phyloP scores from a whole-genome alignment of 2,329 filamentous ascomycete genomes.

The Coleophoma cylindrospora region DNA sequence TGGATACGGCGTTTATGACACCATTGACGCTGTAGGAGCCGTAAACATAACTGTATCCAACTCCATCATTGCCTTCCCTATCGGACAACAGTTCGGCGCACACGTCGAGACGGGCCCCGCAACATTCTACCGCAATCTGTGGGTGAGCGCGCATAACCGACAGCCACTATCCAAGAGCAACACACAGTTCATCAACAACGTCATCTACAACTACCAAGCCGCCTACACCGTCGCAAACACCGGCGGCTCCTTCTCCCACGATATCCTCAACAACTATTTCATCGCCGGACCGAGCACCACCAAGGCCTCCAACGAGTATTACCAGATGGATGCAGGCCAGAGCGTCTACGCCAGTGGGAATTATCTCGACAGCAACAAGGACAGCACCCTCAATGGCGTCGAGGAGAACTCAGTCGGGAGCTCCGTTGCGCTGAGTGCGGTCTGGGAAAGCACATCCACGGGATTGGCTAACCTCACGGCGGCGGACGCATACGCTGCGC shows the following conservation, averaged over 20 bases:
- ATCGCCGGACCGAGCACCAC: slow-evolving; percentile 46
- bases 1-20: slow-evolving; percentile 50
- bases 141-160: slow-evolving; percentile 52
- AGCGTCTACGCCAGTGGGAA: slow-evolving; percentile 47
- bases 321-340: slow-evolving; percentile 49
- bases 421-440: slow-evolving; percentile 11
- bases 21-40: slow-evolving; percentile 35
- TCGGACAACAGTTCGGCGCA: slow-evolving; percentile 46
- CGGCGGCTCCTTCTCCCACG: slow-evolving; percentile 38
- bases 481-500: slow-evolving; percentile 28
- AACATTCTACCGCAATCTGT: slow-evolving; percentile 48
- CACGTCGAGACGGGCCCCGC: slow-evolving; percentile 48
- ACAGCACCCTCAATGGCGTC: slow-evolving; percentile 42
- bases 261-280: slow-evolving; percentile 53
- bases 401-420: slow-evolving; percentile 8
- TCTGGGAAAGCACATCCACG: slow-evolving; percentile 17
- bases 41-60: background rate
- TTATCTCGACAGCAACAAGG: slow-evolving; percentile 43
- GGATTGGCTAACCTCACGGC: slow-evolving; percentile 25
- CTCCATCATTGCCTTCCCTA: slow-evolving; percentile 17
- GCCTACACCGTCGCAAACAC: slow-evolving; percentile 51
- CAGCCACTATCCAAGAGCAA: slow-evolving; percentile 53
- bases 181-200: slow-evolving; percentile 46
- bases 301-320: slow-evolving; percentile 47
- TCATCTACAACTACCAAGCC: slow-evolving; percentile 51